Evolutionary conservation across 2,329 filamentous ascomycete species (phyloP), one percentile per base, ranked within the genome.

Genomic region (Cladosporium sp.): DNA sequence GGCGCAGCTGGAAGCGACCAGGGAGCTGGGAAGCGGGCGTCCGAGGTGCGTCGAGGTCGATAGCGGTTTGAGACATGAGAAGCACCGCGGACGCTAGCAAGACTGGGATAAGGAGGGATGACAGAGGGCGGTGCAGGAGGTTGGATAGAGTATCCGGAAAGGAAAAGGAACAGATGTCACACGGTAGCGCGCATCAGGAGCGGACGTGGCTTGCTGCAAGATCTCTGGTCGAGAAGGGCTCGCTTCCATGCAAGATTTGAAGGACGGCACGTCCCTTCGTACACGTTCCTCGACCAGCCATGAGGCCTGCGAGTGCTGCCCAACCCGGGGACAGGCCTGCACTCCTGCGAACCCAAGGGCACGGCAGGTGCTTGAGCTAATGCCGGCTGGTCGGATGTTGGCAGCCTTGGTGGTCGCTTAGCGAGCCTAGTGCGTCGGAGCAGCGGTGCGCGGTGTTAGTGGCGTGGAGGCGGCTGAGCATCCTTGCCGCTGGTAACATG

Each of bases 261-360:
- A 21, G 39, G 36, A 46, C 58, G 58, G 49, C 58, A 60, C 58
- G 58, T 36, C 54, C 54, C 54, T 23, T 39, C 18, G 26, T 14
- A 53, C 59, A 62, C 59, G 60, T 56, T 63, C 49, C 49, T 54
- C 34, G 6, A 34, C 60, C 34, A 56, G 49, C 36, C 60, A 63
- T 23, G 23, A 30, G 18, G 25, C 18, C 49, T 53, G 28, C 16
- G 49, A 28, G 18, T 21, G 59, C 30, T 54, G 60, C 60, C 60
- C 60, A 46, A 63, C 49, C 26, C 23, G 49, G 56, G 23, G 49
- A 25, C 51, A 63, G 60, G 49, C 60, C 30, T 56, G 36, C 60
- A 36, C 51, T 30, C 51, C 60, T 51, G 34, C 32, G 25, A 28
- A 46, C 59, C 59, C 59, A 36, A 36, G 25, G 59, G 30, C 46